Percentiles rank a stretch among this genome's conserved stretches.
Evolutionary conservation across 371 early-diverging fungal species (phyloP).

Genomic region (Dinochytrium kinnereticum): DNA sequence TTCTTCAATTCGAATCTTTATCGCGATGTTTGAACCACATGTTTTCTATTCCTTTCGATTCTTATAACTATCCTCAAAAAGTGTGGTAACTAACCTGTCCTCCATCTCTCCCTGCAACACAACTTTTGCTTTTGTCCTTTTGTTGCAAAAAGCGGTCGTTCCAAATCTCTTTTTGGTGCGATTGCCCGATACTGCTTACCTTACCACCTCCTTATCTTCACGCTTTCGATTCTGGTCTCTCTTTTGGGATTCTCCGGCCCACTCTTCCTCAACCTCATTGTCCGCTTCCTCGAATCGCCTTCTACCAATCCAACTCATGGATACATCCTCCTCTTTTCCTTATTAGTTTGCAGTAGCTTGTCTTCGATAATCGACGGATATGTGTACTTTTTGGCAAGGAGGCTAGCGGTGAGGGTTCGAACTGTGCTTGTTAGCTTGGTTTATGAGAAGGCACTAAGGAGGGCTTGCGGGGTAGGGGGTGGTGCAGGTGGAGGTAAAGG

Average conservation of each 20-base stretch:
- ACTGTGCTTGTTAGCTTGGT: constrained; percentile 42
- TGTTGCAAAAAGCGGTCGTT: background rate
- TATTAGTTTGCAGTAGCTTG: constrained; percentile 26
- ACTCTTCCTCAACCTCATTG: constrained; percentile 48
- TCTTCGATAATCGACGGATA: constrained; percentile 30
- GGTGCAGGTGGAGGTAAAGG: no score
- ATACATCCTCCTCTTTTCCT: constrained; percentile 27
- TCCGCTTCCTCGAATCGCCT: constrained; percentile 38
- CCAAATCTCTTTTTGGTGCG: background rate
- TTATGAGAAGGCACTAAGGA: constrained; percentile 47
- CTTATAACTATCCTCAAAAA: no score
- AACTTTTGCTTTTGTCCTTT: no score
- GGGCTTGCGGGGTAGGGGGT: no score
- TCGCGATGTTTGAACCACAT: no score
- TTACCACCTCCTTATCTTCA: constrained; percentile 66
- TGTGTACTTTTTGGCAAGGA: constrained; percentile 35
- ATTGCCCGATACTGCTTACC: constrained; percentile 9
- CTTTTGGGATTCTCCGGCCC: constrained; percentile 33
- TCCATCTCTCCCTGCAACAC: no score
- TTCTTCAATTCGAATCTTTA: no score
- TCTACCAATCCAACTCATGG: constrained; percentile 18
- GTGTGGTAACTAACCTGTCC: no score
- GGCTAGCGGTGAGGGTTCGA: constrained; percentile 37
- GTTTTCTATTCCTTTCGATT: no score
- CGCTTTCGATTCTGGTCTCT: constrained; percentile 66